These are phyloP conservation scores for Pistacia vera DNA, from an alignment of 345 rosid species.

Conservation along the genomic window DNA sequence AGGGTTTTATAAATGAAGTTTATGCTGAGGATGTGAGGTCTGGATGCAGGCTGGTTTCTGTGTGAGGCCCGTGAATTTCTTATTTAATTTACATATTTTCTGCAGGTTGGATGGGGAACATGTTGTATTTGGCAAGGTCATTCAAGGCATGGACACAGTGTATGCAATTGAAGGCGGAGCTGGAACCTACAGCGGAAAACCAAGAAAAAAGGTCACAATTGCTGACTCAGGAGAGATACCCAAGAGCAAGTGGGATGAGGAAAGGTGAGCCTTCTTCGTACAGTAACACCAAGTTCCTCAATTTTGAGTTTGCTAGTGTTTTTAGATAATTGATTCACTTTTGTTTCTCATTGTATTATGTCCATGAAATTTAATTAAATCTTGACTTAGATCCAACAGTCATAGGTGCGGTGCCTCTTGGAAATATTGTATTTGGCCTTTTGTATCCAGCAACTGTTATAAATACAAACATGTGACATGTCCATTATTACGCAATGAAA, in stretches of 20 bases:
- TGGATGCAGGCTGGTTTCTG: neutral
- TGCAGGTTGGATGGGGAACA: constrained; percentile 96
- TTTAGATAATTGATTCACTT: constrained; percentile 24
- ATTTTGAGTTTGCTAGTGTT: constrained; percentile 15
- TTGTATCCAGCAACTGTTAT: constrained; percentile 9
- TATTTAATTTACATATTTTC: constrained; percentile 2
- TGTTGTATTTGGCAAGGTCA: constrained; percentile 89
- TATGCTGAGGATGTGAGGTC: neutral
- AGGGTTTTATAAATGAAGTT: neutral
- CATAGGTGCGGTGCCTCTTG: constrained; percentile 21
- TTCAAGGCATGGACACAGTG: constrained; percentile 92
- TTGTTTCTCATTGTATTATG: constrained; percentile 20
- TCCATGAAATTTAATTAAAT: constrained; percentile 4
- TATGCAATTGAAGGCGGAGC: constrained; percentile 96
- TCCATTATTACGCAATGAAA: neutral
- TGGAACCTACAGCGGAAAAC: constrained; percentile 94
- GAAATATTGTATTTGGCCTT: constrained; percentile 19
- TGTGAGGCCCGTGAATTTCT: neutral
- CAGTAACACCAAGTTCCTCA: neutral
- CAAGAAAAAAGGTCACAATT: constrained; percentile 81
- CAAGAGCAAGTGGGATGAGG: constrained; percentile 86
- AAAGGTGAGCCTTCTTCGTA: constrained; percentile 38
- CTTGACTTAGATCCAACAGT: constrained; percentile 10
- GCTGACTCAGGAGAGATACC: constrained; percentile 91
- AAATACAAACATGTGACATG: constrained; percentile 6